Evolutionary conservation across 305 asterid species (phyloP).

Genomic region (Fraxinus xanthoxyloides): DNA sequence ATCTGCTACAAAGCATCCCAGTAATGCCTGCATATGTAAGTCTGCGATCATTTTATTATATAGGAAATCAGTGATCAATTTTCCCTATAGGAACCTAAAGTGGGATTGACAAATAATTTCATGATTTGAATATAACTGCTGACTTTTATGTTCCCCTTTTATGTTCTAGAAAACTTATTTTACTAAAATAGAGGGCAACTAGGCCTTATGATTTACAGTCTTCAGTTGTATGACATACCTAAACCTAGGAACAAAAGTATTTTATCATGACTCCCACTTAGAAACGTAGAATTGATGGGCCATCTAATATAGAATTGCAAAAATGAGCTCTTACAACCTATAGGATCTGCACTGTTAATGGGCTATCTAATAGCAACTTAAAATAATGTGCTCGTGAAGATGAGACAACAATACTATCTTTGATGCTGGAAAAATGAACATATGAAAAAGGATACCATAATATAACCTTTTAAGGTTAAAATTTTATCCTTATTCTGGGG

Average conservation of each 20-base stretch:
- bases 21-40: constrained; percentile 63
- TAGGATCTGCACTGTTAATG: background rate
- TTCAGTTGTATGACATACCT: background rate
- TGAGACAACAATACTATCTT: background rate
- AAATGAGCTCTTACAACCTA: background rate
- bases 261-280: background rate
- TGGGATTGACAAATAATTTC: background rate
- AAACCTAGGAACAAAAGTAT: background rate
- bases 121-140: background rate
- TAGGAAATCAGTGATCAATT: background rate
- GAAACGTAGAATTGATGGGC: background rate
- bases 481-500: background rate
- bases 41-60: constrained; percentile 18
- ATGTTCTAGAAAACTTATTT: background rate
- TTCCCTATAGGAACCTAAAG: background rate
- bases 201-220: background rate
- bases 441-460: background rate
- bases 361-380: background rate
- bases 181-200: background rate
- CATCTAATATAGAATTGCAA: background rate
- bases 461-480: background rate
- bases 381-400: background rate
- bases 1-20: constrained; percentile 84
- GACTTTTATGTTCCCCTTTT: background rate
- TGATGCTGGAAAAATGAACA: constrained; percentile 6